Base-by-base conservation (phyloP, 2,329 filamentous ascomycete species). In the Leptographium lundbergii region DNA sequence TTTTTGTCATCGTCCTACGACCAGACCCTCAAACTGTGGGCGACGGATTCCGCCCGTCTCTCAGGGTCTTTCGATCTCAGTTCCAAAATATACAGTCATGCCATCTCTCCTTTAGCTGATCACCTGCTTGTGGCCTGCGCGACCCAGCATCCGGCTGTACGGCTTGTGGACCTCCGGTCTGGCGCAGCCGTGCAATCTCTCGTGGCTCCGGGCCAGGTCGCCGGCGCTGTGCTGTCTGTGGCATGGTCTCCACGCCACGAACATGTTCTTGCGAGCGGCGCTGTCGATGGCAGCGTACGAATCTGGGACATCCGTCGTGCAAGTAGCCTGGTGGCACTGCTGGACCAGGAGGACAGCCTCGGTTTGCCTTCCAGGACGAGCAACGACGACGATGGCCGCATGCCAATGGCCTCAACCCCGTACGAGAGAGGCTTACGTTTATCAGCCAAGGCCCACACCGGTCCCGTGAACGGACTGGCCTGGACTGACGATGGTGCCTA, bases 221-320 rank as follows among this genome's bases (percentile, higher is more conserved):
- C 81, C 45, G 84, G 84, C 0, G 82, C 85, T 6, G 79, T 90
- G 1, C 73, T 90, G 6, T 81, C 85, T 0, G 77, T 88, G 0
- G 80, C 84, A 4, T 97, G 94, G 94, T 92, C 89, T 59, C 91
- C 91, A 0, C 81, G 82, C 6, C 78, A 86, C 54, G 88, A 91
- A 54, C 82, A 96, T 67, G 76, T 95, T 4, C 79, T 97, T 3
- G 89, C 87, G 11, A 92, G 88, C 56, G 90, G 89, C 0, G 88
- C 89, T n/a, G 82, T 85, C 0, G 91, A 97, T 68, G 91, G 91
- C 24, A 86, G 84, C 11, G 84, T 91, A 2, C 82, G 91, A 25
- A 76, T 96, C 42, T 97, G 92, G 86, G 92, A 97, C 69, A 81
- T 96, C 29, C 81, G 92, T 4, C 84, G 88, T 36, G 88, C 89